Evolutionary conservation across 805 yeast species (phyloP), one percentile per base, ranked within the genome.

Genomic region (Suhomyces xylopsoci): DNA sequence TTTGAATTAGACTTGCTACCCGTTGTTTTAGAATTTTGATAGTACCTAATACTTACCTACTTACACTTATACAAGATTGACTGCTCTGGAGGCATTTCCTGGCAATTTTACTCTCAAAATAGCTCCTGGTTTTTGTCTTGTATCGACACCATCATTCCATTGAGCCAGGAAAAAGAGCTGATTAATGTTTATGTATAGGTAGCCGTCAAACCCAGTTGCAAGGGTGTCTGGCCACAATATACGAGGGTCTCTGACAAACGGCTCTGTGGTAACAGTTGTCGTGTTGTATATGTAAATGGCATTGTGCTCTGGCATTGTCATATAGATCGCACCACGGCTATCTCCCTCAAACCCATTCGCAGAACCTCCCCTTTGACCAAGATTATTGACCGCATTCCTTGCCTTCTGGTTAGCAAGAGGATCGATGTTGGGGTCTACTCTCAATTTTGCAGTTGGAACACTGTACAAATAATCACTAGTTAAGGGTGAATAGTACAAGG

Each of bases 311-410:
- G 47, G 47, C 38, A 44, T 44, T n/a, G 24, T 4, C 47, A 44
- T 44, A 26, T 44, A 44, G 24, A 44, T n/a, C 14, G 17, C 9
- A 20, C 47, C 47, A 9, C 15, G 24, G 4, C 5, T 6, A 15
- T 44, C 47, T 15, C 47, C 47, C n/a, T 44, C 47, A 26, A 44
- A 44, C 24, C 47, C 47, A 26, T 44, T 44, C 7, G 47, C 36
- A 26, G 8, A 8, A 15, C 47, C 36, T 25, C 47, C 47, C 25
- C 47, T 44, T 17, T 44, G 47, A 26, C 47, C 47, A 15, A 44
- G 36, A 10, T 17, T 8, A 17, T 26, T 44, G 15, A 44, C 47
- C 3, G 32, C 14, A 26, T 44, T 44, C 17, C 47, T 44, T 25
- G 47, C 47, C n/a, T n/a, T 25, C 15, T 44, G 47, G 22, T 44